Base-by-base conservation (phyloP, 768 basidiomycete species). In the Auricularia sp. region DNA sequence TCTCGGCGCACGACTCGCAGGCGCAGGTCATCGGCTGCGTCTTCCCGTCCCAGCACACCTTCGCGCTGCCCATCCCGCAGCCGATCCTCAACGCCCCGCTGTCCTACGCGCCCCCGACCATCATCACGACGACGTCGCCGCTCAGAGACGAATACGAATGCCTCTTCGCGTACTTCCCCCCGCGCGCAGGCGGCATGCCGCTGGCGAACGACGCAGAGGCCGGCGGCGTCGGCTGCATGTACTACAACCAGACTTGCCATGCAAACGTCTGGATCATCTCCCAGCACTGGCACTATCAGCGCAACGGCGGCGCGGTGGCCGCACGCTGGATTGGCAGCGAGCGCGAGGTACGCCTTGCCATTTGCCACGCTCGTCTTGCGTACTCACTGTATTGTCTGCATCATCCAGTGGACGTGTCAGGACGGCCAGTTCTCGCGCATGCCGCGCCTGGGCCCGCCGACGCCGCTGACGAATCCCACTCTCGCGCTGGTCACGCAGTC, bases 11-110 rank as follows among this genome's bases (percentile, higher is more conserved):
- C 56, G 14, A 29, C 34, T 23, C 23, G 16, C 29, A 59, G 23
- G 29, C 56, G 23, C 56, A 59, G 56, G 56, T 59, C 56, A 23
- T 59, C 34, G 56, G 56, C 34, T 59, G 56, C 56, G 56, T 59
- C 56, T 59, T 29, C 56, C 56, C 56, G 16, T 59, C 56, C 23
- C 56, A 18, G 1, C 56, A 35, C 56, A 59, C 56, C 23, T 59
- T 59, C 56, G 14, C 56, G 4, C 56, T 59, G 16, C 56, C 56
- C 34, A 23, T 59, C 11, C 56, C 56, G 23, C 11, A 29, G 16
- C 29, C 23, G 6, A 59, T 59, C 56, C 12, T 34, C 29, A 7
- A 23, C 11, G 34, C 34, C 4, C 56, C 56, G 23, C 29, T 35
- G 11, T 14, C 56, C 23, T 59, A 59, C 23, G 56, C 8, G 11